Evolutionary conservation across 805 yeast genomes (phyloP).

Genomic region (Pichia cabralensis): DNA sequence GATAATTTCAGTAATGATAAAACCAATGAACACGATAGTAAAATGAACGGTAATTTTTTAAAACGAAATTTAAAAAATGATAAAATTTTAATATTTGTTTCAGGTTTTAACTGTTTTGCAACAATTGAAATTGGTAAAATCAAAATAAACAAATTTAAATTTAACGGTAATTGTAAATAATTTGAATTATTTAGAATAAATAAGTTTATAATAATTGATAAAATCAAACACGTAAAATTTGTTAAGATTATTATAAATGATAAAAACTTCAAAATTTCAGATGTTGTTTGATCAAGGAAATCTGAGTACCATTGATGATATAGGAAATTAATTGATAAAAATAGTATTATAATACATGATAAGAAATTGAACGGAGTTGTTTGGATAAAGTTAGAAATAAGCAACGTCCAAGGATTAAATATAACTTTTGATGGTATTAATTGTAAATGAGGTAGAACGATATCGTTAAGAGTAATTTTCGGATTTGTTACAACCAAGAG

Average conservation of each 20-base stretch:
- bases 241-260: conserved; percentile 46
- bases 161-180: conserved; percentile 36
- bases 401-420: conserved; percentile 53
- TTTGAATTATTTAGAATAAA: conserved; percentile 27
- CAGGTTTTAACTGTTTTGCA: conserved; percentile 49
- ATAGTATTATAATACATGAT: conserved; percentile 29
- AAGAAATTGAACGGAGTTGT: conserved; percentile 36
- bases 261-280: conserved; percentile 41
- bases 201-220: conserved; percentile 19
- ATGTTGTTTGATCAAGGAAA: conserved; percentile 10
- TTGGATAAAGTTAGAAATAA: conserved; percentile 58
- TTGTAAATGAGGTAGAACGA: conserved; percentile 45
- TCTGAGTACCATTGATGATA: conserved; percentile 38
- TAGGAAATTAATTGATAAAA: conserved; percentile 34
- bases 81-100: conserved; percentile 41
- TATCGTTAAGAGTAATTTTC: conserved; percentile 27
- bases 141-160: conserved; percentile 40
- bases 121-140: conserved; percentile 47
- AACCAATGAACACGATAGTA: conserved; percentile 7
- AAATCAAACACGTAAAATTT: conserved; percentile 40
- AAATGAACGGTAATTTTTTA: conserved; percentile 14
- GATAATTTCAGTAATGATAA: conserved; percentile 28
- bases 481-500: conserved; percentile 13
- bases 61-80: conserved; percentile 18
- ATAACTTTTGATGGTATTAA: conserved; percentile 50